Conservation (phyloP, 805 yeast genomes). For the Ogataea ramenticola region DNA sequence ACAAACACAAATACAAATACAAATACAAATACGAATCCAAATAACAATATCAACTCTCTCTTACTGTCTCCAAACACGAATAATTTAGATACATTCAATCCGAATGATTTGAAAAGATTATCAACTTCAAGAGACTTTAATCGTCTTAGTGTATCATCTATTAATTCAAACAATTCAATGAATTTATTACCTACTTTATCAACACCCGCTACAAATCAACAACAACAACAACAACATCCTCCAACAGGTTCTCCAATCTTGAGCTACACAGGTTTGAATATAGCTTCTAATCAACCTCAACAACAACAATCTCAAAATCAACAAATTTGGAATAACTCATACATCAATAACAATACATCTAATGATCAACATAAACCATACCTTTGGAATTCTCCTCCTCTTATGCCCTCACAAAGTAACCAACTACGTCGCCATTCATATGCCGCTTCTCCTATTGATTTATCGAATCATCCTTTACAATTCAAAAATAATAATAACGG, state of each 20-base stretch:
- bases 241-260: conserved; percentile 19
- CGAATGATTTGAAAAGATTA: not conserved
- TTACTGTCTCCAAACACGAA: not conserved
- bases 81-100: not conserved
- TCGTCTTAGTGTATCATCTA: not conserved
- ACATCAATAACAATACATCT: not conserved
- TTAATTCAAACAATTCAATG: not conserved
- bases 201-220: too few species aligned
- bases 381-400: conserved; percentile 1
- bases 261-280: conserved; percentile 7
- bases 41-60: not conserved
- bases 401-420: conserved; percentile 1
- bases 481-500: not conserved
- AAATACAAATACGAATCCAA: not conserved
- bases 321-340: not conserved
- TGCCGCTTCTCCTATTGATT: not conserved
- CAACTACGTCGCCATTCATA: not conserved
- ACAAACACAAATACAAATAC: not conserved
- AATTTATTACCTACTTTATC: not conserved
- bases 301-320: not conserved
- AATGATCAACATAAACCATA: not conserved
- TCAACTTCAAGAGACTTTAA: not conserved
- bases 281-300: not conserved
- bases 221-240: too few species aligned
- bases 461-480: not conserved